Evolutionary conservation across 768 basidiomycete species (phyloP), one percentile per base, ranked within the genome.

Genomic region (Scleroderma bovista): DNA sequence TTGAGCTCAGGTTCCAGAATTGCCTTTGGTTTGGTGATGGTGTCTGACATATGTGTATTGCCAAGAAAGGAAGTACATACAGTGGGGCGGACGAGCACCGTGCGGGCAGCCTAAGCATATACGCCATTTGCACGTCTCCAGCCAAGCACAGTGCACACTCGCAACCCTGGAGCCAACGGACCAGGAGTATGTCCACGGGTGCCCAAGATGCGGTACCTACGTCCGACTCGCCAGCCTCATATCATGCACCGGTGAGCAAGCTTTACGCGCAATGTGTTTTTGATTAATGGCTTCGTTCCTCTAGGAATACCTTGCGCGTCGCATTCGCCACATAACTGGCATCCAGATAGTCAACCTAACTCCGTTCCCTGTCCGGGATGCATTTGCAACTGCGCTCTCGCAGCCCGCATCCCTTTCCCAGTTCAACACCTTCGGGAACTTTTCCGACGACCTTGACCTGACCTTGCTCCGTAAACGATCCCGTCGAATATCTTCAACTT

Each of bases 271-370:
- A n/a, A 41, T 32, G 33, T 12, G 44, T 24, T 34, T 34, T 40
- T 29, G 22, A 31, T 32, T 48, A 20, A 17, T 50, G 40, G 2
- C 38, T n/a, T 9, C 51, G 20, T 17, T 45, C n/a, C 24, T 17
- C 47, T 33, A 67, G 65, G 51, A 46, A 33, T 57, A 7, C 52
- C 65, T 62, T 41, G 65, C 88, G 80, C 80, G 80, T 60, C 83
- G 86, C 38, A 73, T 88, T 54, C 80, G 88, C 56, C 86, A 91
- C 69, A 75, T 91, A 51, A 75, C 78, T 50, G 74, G 79, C 38
- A 71, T 92, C 44, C 85, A 89, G 69, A 74, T 92, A 56, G 79
- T 82, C 54, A 92, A 92, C 62, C 71, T 92, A 33, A 86, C 89
- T n/a, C 87, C 86, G 2, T 91, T 88, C 63, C 88, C 88, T 31